phyloP scores from a whole-genome alignment of 1,284 basidiomycete genomes.

The Melampsora allii-populina region DNA sequence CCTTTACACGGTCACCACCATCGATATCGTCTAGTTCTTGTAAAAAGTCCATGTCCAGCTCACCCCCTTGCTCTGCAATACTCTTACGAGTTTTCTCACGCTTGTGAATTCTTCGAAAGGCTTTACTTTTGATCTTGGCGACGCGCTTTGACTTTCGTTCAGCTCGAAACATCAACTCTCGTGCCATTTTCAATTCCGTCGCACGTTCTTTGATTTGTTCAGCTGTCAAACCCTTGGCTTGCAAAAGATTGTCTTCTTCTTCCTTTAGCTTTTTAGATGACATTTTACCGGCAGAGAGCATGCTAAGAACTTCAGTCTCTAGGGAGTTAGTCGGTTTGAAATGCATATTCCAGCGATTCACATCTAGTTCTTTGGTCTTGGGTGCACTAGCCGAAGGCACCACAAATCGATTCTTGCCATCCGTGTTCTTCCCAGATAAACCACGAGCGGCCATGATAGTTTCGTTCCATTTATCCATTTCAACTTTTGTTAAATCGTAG shows the following conservation, averaged over 20 bases:
- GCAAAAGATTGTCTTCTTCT: constrained; percentile 70
- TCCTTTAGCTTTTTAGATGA: constrained; percentile 52
- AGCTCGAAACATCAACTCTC: constrained; percentile 90
- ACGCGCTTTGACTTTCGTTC: constrained; percentile 87
- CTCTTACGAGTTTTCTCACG: constrained; percentile 55
- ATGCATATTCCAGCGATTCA: constrained; percentile 37
- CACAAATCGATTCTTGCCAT: constrained; percentile 49
- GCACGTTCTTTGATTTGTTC: constrained; percentile 53
- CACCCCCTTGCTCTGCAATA: constrained; percentile 58
- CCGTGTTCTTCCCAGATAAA: constrained; percentile 63
- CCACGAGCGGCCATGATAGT: constrained; percentile 68
- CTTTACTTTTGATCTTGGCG: constrained; percentile 93
- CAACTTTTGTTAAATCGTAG: constrained; percentile 85
- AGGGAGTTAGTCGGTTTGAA: constrained; percentile 68
- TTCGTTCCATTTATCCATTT: constrained; percentile 88
- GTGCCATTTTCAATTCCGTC: constrained; percentile 72
- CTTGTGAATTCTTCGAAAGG: constrained; percentile 79
- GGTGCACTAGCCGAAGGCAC: constrained; percentile 4
- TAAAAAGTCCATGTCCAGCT: constrained; percentile 19
- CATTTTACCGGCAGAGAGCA: constrained; percentile 72
- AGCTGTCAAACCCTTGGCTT: constrained; percentile 52
- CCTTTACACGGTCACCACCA: constrained; percentile 19
- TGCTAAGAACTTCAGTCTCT: constrained; percentile 70
- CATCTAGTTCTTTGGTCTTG: neutral
- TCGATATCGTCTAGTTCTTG: constrained; percentile 39